Evolutionary conservation across 306 rosid genomes (phyloP).

Genomic region (Delonix regia): DNA sequence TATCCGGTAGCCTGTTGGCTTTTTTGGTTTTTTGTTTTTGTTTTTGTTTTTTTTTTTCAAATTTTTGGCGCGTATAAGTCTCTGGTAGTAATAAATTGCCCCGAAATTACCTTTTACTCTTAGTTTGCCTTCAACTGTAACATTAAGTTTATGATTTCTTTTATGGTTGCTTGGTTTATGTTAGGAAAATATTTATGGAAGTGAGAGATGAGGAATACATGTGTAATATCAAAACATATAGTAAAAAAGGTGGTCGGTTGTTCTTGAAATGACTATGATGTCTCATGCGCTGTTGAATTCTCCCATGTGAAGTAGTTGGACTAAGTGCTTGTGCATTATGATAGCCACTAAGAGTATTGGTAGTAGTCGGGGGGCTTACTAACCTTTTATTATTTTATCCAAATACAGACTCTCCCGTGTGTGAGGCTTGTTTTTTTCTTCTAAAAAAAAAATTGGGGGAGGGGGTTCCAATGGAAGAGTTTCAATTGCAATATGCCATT

Average conservation of each 20-base stretch:
- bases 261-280: background rate
- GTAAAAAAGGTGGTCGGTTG: background rate
- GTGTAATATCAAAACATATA: background rate
- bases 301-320: slow-evolving; percentile 14
- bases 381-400: background rate
- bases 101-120: background rate
- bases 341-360: background rate
- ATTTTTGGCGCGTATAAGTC: background rate
- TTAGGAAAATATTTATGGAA: slow-evolving; percentile 16
- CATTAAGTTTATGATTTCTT: background rate
- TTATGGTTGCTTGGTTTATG: background rate
- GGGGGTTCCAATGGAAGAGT: background rate
- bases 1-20: background rate
- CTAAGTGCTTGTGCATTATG: slow-evolving; percentile 18
- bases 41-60: background rate
- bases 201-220: slow-evolving; percentile 28
- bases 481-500: background rate
- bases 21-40: background rate
- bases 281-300: background rate
- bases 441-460: background rate
- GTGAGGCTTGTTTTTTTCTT: too few relatives aligned
- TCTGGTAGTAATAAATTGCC: background rate
- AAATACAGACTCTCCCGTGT: background rate
- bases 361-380: background rate
- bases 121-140: background rate